These are phyloP conservation scores for Talaromyces thailandensis DNA, from an alignment of 495 filamentous ascomycete genomes.

Conservation along the genomic window DNA sequence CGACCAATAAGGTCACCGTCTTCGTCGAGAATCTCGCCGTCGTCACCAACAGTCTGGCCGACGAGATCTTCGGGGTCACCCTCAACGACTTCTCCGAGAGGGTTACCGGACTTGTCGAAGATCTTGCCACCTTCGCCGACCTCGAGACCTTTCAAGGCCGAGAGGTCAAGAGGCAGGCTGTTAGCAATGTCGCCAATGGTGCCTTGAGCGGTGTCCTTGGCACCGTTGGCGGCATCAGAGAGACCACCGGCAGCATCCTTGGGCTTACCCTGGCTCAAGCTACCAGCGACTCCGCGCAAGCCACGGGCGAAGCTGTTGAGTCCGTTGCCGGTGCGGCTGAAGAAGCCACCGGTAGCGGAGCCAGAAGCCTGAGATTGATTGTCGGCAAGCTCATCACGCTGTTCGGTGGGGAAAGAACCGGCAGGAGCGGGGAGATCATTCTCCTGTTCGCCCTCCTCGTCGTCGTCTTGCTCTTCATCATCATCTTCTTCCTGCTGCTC, in stretches of 20 bases:
- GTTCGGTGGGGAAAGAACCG: conserved; percentile 16
- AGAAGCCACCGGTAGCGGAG: conserved; percentile 13
- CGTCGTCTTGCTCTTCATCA: conserved; percentile 11
- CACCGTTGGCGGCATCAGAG: conserved; percentile 4
- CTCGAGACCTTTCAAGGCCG: conserved; percentile 56
- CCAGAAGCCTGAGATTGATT: conserved; percentile 21
- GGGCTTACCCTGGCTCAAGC: conserved; percentile 12
- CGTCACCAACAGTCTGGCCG: conserved; percentile 43
- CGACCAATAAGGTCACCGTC: conserved; percentile 40
- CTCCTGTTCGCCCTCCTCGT: conserved; percentile 20
- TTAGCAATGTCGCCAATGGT: conserved; percentile 21
- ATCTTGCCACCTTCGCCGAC: conserved; percentile 41
- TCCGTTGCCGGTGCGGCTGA: conserved; percentile 4
- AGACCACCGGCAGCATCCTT: conserved; percentile 10
- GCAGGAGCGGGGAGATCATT: neutral
- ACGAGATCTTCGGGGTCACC: conserved; percentile 33
- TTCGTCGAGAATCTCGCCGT: conserved; percentile 43
- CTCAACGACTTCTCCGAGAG: conserved; percentile 30
- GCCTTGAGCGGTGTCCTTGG: conserved; percentile 19
- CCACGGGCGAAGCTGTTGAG: conserved; percentile 8
- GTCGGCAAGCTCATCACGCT: conserved; percentile 21
- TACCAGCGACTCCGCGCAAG: conserved; percentile 13
- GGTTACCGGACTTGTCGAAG: conserved; percentile 29
- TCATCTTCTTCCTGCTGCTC: conserved; percentile 19
- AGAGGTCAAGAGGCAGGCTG: conserved; percentile 42